A percentile compares a stretch with the other conserved stretches of the same genome.
These are phyloP conservation scores for Plenodomus lindquistii DNA, from an alignment of 2,329 filamentous ascomycete species.

Conservation along the genomic window DNA sequence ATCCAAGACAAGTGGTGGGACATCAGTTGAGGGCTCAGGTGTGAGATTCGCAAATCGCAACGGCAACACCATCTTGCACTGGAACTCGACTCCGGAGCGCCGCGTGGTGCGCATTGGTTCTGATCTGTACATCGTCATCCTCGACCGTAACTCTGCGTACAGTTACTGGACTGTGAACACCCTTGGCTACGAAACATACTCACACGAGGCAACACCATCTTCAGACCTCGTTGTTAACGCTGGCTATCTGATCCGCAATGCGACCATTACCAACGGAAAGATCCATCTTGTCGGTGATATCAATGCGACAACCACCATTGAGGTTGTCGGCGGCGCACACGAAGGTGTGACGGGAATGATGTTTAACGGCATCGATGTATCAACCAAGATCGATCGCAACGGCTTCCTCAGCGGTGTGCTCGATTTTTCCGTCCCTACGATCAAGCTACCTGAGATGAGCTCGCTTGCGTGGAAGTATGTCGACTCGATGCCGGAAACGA, in stretches of 20 bases:
- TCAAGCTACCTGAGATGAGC: conserved; percentile 61
- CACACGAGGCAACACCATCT: conserved; percentile 16
- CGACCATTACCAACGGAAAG: conserved; percentile 55
- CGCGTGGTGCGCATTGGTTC: conserved; percentile 53
- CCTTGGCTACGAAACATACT: conserved; percentile 14
- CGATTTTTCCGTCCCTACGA: conserved; percentile 52
- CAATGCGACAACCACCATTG: conserved; percentile 67
- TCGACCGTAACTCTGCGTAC: conserved; percentile 67
- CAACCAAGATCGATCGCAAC: conserved; percentile 44
- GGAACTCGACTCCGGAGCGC: conserved; percentile 56
- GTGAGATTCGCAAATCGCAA: conserved; percentile 41
- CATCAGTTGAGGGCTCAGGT: conserved; percentile 43
- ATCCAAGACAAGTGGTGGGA: conserved; percentile 28
- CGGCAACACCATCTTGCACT: conserved; percentile 55
- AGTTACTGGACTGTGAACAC: conserved; percentile 64
- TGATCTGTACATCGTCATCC: conserved; percentile 56
- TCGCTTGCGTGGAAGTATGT: conserved; percentile 66
- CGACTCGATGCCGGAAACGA: conserved; percentile 70
- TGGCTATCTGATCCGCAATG: conserved; percentile 65
- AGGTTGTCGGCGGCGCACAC: conserved; percentile 67
- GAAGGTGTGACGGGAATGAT: conserved; percentile 53
- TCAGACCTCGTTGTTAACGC: conserved; percentile 59
- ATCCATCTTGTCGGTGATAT: conserved; percentile 71
- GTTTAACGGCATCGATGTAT: conserved; percentile 59
- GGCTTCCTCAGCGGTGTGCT: conserved; percentile 57